Evolutionary conservation across 2,329 filamentous ascomycete species (phyloP).

Genomic region (Fusarium goolgardi): DNA sequence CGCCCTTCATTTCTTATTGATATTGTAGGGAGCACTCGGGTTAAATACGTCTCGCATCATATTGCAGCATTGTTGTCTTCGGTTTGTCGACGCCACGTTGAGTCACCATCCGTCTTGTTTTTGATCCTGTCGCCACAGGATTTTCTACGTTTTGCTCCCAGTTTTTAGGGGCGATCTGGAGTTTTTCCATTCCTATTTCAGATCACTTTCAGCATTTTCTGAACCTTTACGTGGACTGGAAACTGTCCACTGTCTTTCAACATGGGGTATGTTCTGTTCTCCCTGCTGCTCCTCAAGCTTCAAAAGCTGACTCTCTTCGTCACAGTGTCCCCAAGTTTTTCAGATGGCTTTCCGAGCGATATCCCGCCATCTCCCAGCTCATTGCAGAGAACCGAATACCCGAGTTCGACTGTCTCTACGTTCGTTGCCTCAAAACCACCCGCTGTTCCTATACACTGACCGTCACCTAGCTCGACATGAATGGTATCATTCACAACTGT

Average conservation of each 20-base stretch:
- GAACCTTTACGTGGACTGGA: conserved; percentile 37
- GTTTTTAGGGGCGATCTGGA: conserved; percentile 27
- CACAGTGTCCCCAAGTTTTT: conserved; percentile 86
- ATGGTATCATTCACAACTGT: conserved; percentile 99
- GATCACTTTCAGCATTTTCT: conserved; percentile 15
- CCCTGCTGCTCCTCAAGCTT: neutral
- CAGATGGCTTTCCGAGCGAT: conserved; percentile 98
- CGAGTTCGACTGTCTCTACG: conserved; percentile 97
- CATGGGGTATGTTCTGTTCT: conserved; percentile 48
- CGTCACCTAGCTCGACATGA: conserved; percentile 82
- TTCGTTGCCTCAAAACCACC: conserved; percentile 53
- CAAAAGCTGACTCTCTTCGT: conserved; percentile 32
- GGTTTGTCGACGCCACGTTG: conserved; percentile 23
- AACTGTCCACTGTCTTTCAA: conserved; percentile 36
- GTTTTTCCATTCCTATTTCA: conserved; percentile 9
- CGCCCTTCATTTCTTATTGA: conserved; percentile 17
- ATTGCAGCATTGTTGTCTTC: conserved; percentile 16
- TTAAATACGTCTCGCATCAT: conserved; percentile 8
- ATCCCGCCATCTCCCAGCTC: conserved; percentile 97
- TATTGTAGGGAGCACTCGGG: conserved; percentile 10
- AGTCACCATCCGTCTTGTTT: conserved; percentile 27
- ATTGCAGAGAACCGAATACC: conserved; percentile 99
- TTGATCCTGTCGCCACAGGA: conserved; percentile 35
- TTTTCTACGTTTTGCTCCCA: conserved; percentile 40
- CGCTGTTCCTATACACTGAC: conserved; percentile 39